Evolutionary conservation across 2,329 filamentous ascomycete genomes (phyloP), one percentile per base, ranked within the genome.

Genomic region (Aspergillus brasiliensis): DNA sequence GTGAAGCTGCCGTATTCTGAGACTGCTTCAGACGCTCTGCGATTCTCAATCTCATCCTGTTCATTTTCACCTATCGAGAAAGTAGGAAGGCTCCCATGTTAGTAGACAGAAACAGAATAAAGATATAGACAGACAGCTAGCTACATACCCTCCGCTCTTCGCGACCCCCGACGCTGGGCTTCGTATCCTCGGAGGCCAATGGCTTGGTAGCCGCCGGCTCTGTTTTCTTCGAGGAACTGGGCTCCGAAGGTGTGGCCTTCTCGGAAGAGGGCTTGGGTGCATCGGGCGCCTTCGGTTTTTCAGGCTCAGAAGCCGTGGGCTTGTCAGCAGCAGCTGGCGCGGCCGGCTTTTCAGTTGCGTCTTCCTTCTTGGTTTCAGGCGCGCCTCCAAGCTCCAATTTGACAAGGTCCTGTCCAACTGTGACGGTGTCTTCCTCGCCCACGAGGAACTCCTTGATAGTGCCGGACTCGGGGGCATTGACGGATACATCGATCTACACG

Each of bases 11-110:
- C 1, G 95, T 98, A 82, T 99, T 99, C 77, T 99, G 95, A 19
- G 95, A 98, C 78, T 99, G 95, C 87, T 99, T 99, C 66, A 99
- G 86, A 69, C 95, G 92, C 83, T 99, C 95, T 53, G 95, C 92
- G 69, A 98, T 99, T 63, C 95, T 89, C 62, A 98, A 87, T 67
- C 95, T 92, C 95, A 99, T 99, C 66, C 95, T 92, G 84, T 98
- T 98, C 95, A 99, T 99, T 85, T 99, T 99, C 72, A 98, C 92
- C 91, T 95, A 70, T 58, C 55, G 15, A 59, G 47, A 53, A 42
- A 47, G 51, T 8, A 15, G 2, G 17, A 5, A 13, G n/a, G 31
- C 15, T 8, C 40, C 28, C 31, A 44, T 38, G 44, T 64, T 37
- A 62, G 57, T 38, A 53, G 17, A 34, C n/a, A 38, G n/a, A 44